These are phyloP conservation scores for Fusarium algeriense DNA, from an alignment of 2,329 filamentous ascomycete genomes.

Conservation along the genomic window DNA sequence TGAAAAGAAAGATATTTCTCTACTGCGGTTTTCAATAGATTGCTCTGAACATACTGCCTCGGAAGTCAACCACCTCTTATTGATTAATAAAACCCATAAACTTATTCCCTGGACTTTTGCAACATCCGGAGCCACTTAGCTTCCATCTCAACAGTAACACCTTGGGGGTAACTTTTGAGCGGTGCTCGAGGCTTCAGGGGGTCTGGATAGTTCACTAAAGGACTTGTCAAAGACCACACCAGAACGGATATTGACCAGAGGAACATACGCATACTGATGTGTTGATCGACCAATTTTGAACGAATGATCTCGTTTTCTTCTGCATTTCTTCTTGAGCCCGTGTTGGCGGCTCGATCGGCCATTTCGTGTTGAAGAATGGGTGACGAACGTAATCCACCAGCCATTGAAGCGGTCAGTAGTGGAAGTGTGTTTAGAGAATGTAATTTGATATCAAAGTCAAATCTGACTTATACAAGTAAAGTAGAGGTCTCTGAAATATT, in stretches of 20 bases:
- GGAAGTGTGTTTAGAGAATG: background rate
- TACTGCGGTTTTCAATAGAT: background rate
- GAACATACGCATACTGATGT: conserved; percentile 61
- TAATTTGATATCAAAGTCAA: background rate
- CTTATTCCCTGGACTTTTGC: conserved; percentile 29
- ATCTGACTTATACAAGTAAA: background rate
- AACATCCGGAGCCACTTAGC: conserved; percentile 54
- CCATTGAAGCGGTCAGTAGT: conserved; percentile 22
- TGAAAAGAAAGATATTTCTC: background rate
- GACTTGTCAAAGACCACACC: conserved; percentile 21
- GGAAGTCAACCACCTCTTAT: background rate
- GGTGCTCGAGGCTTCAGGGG: conserved; percentile 58
- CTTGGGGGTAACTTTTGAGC: conserved; percentile 53
- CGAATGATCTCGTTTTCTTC: conserved; percentile 59
- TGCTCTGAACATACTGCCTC: background rate
- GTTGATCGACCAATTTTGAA: conserved; percentile 57
- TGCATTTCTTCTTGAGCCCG: conserved; percentile 54
- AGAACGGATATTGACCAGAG: background rate
- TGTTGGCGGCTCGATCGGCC: conserved; percentile 40
- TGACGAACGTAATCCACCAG: conserved; percentile 35
- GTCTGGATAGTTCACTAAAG: conserved; percentile 55
- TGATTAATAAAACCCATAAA: background rate
- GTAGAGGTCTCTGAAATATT: background rate
- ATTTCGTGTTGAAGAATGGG: conserved; percentile 40
- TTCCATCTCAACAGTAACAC: conserved; percentile 58